Conservation (phyloP, 768 basidiomycete species). For the Tricholoma hemisulphureum region DNA sequence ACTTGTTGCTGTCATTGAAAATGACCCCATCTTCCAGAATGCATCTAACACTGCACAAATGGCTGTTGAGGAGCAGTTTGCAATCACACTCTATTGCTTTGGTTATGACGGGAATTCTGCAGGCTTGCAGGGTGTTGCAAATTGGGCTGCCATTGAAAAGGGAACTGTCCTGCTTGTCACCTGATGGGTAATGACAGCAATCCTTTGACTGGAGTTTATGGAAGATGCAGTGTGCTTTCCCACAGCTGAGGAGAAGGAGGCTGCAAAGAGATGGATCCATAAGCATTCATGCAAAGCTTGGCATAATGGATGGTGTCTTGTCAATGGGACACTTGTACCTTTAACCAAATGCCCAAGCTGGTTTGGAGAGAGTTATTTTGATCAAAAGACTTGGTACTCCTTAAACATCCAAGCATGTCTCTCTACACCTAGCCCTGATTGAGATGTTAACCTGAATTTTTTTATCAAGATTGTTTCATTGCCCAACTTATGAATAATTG, state of each 20-base stretch:
- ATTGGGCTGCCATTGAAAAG: constrained; percentile 16
- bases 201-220: background rate
- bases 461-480: background rate
- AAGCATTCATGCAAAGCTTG: constrained; percentile 13
- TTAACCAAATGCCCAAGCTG: constrained; percentile 15
- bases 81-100: constrained; percentile 10
- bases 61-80: constrained; percentile 15
- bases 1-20: background rate
- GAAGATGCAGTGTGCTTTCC: background rate
- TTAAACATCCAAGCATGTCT: constrained; percentile 19
- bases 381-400: constrained; percentile 27
- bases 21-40: constrained; percentile 15
- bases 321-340: constrained; percentile 20
- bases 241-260: background rate
- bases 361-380: constrained; percentile 28
- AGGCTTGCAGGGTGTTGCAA: constrained; percentile 14
- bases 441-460: background rate
- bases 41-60: constrained; percentile 16
- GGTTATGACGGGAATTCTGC: constrained; percentile 21
- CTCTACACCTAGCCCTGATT: background rate
- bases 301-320: constrained; percentile 18
- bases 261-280: background rate
- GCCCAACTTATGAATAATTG: background rate
- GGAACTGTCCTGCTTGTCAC: constrained; percentile 20
- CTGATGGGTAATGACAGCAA: background rate